Base-by-base conservation (phyloP, 768 basidiomycete species). In the Auricularia sp. region DNA sequence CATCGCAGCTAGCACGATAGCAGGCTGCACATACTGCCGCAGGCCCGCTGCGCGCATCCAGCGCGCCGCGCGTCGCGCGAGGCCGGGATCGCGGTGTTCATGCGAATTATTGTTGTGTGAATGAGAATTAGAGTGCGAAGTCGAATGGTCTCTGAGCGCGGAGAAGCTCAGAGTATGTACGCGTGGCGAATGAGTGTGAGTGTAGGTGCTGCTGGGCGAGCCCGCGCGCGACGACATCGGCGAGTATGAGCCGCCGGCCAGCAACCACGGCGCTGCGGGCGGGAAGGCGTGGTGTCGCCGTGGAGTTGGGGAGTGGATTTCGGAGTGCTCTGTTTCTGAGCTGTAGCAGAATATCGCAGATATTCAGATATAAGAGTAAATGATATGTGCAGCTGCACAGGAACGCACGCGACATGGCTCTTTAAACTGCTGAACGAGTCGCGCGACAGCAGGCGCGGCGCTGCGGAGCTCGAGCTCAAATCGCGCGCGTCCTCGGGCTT, bases 11-110 rank as follows among this genome's bases (percentile, higher is more conserved):
- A 81, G 75, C n/a, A 92, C 73, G 8, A 81, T 77, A 54, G 75
- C 73, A 3, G 87, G 86, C 1, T 88, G 72, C 6, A 89, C 80
- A 82, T 82, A 88, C 1, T 73, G 70, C 69, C 80, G 85, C 72
- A 89, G 72, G 18, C 80, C 82, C 39, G 82, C 78, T 68, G 81
- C 86, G 67, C 90, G 88, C 88, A 92, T 89, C 89, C 88, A 93
- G 54, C 86, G 80, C 45, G 90, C 77, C 86, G 86, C 90, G 54
- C 86, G 72, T 67, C 81, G 78, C 11, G 80, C 88, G 74, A 85
- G 80, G 37, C 80, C 77, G 3, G 7, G 39, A 42, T 42, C 39
- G 68, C 69, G 61, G 77, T 75, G 42, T 66, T 68, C 3, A 64
- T 14, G 29, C 34, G 29, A 3, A 14, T 24, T 7, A n/a, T n/a